Evolutionary conservation across 371 early-diverging fungal genomes (phyloP), one percentile per base, ranked within the genome.

Genomic region (Mortierella sp.): DNA sequence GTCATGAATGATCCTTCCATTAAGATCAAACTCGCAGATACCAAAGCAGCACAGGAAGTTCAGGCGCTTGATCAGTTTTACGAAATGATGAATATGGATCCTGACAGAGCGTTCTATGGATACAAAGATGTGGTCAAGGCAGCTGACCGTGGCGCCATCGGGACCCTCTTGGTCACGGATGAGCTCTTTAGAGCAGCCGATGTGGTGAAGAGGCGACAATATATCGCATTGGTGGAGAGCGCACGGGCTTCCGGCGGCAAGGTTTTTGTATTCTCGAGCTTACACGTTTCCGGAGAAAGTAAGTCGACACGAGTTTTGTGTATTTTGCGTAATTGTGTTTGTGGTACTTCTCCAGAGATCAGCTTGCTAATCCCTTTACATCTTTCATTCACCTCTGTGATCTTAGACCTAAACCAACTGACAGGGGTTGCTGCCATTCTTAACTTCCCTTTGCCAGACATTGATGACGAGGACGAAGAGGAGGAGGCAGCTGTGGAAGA

Each of bases 371-470:
- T n/a, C n/a, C n/a, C n/a, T n/a, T n/a, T n/a, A n/a, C n/a, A n/a
- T n/a, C n/a, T n/a, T n/a, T n/a, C n/a, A n/a, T n/a, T n/a, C n/a
- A n/a, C n/a, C n/a, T n/a, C n/a, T n/a, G n/a, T n/a, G n/a, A n/a
- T n/a, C n/a, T 17, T 71, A 59, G 90, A 97, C 82, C 84, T 99
- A 17, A 89, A 89, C 63, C 93, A 96, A 79, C 81, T 99, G 42
- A 91, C 96, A 9, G 99, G 99, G 37, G 92, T 98, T 4, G 99
- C 99, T 1, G 96, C 97, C 5, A 94, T 96, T 30, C 84, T 97
- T 30, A 93, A 86, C 46, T 99, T 91, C 50, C 94, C 94, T 19
- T 50, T 89, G 39, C 89, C 89, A 14, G 89, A 89, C 47, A 80
- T 91, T 44, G 91, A 90, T 7, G 83, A 85, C n/a, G 84, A 84